A percentile compares a stretch with the other conserved stretches of the same genome.
phyloP scores from a whole-genome alignment of 345 rosid genomes.

The Anacardium occidentale region DNA sequence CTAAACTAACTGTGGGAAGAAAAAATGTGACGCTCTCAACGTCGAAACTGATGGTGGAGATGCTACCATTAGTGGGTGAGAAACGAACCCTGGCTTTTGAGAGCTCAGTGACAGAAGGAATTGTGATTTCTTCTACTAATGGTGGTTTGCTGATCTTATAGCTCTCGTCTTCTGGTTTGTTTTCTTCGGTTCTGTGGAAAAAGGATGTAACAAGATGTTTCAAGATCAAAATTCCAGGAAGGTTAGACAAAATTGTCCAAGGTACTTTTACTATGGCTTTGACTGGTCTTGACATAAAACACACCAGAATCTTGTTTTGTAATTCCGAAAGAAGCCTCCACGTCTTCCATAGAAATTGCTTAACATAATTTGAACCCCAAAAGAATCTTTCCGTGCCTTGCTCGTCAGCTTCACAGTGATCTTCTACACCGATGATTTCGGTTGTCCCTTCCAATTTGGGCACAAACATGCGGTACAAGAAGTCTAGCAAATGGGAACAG shows the following conservation, averaged over 20 bases:
- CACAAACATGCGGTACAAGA: conserved; percentile 49
- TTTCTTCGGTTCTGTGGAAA: conserved; percentile 17
- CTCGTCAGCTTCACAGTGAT: not conserved
- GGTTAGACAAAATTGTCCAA: conserved; percentile 48
- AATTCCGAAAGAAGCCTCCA: conserved; percentile 27
- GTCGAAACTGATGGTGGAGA: conserved; percentile 42
- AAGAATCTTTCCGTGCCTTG: conserved; percentile 13
- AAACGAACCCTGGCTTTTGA: conserved; percentile 49
- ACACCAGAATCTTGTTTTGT: conserved; percentile 15
- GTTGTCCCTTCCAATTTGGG: conserved; percentile 32
- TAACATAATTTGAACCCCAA: conserved; percentile 31
- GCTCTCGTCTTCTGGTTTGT: conserved; percentile 17
- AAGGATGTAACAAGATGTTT: conserved; percentile 23
- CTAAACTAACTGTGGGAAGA: conserved; percentile 62
- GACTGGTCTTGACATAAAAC: conserved; percentile 30
- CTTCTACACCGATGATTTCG: conserved; percentile 20
- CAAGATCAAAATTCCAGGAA: conserved; percentile 43
- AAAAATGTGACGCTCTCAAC: conserved; percentile 32
- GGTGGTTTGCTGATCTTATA: conserved; percentile 43
- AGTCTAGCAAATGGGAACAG: conserved; percentile 41
- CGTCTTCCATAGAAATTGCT: conserved; percentile 22
- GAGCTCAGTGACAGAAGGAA: conserved; percentile 65
- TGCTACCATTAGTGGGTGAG: conserved; percentile 27
- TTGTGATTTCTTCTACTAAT: conserved; percentile 60
- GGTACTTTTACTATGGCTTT: conserved; percentile 43